Evolutionary conservation across 345 rosid genomes (phyloP).

Genomic region (Populus nigra): DNA sequence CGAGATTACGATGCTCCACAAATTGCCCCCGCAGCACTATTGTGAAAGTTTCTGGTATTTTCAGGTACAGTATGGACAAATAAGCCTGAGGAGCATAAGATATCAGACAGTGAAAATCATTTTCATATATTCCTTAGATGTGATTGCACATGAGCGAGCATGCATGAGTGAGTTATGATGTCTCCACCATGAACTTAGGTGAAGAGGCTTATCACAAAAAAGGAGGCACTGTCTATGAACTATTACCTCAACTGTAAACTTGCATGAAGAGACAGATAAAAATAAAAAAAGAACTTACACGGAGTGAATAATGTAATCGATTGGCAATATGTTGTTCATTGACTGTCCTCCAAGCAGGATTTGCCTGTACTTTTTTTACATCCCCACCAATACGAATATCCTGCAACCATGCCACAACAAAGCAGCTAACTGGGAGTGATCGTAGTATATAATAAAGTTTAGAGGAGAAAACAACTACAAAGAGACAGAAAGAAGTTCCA

Average conservation of each 20-base stretch:
- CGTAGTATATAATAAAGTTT: neutral
- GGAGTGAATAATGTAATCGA: conserved; percentile 64
- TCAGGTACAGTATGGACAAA: conserved; percentile 78
- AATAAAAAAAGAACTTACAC: conserved; percentile 47
- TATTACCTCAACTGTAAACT: neutral
- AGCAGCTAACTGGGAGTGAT: conserved; percentile 17
- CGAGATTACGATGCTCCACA: conserved; percentile 80
- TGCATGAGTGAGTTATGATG: too few species aligned
- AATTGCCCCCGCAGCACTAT: conserved; percentile 66
- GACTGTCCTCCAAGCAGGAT: conserved; percentile 40
- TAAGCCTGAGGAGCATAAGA: conserved; percentile 23
- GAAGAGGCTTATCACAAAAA: too few species aligned
- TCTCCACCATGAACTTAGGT: too few species aligned
- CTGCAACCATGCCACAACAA: conserved; percentile 34
- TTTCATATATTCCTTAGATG: too few species aligned
- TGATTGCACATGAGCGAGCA: too few species aligned
- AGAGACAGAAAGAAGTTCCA: conserved; percentile 17
- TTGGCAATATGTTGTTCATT: conserved; percentile 74
- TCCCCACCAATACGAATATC: conserved; percentile 79
- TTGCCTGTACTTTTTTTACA: conserved; percentile 35
- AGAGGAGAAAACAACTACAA: neutral
- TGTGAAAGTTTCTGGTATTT: conserved; percentile 66
- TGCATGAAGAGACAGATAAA: neutral
- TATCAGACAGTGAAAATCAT: too few species aligned
- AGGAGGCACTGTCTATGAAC: too few species aligned